Evolutionary conservation across 345 rosid species (phyloP).

Genomic region (Carallia brachiata): DNA sequence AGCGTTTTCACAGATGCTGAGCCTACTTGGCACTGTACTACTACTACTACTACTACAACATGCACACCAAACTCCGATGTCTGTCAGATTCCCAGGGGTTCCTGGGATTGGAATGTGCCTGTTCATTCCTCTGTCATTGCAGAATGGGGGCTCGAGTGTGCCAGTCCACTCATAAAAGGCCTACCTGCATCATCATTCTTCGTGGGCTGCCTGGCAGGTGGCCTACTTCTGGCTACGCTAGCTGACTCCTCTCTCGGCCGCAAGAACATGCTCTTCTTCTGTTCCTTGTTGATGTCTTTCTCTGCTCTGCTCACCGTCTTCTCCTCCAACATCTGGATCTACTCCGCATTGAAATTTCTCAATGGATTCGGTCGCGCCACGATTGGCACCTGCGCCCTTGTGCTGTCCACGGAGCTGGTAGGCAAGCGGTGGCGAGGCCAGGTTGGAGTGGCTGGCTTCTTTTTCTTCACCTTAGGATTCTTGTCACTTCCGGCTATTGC

Average conservation of each 20-base stretch:
- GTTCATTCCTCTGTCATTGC: conserved; percentile 7
- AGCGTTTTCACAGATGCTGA: conserved; percentile 20
- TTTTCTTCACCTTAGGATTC: conserved; percentile 24
- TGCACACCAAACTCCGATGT: background rate
- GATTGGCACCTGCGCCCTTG: conserved; percentile 19
- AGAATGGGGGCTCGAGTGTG: conserved; percentile 21
- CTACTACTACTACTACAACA: background rate
- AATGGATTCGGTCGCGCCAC: conserved; percentile 24
- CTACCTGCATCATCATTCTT: conserved; percentile 30
- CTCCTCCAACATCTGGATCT: conserved; percentile 20
- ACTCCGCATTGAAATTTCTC: conserved; percentile 12
- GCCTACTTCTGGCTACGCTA: conserved; percentile 10
- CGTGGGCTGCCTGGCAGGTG: conserved; percentile 21
- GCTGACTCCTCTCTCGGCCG: conserved; percentile 25
- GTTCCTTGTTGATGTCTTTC: conserved; percentile 10
- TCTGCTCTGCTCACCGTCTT: conserved; percentile 19
- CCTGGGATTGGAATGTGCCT: conserved; percentile 16
- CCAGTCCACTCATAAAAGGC: conserved; percentile 17
- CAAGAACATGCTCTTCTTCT: conserved; percentile 20
- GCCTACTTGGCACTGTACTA: conserved; percentile 24
- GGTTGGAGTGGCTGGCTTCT: conserved; percentile 9
- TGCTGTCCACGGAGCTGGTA: conserved; percentile 22
- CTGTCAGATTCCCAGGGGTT: background rate
- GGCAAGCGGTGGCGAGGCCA: conserved; percentile 21
- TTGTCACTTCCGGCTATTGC: conserved; percentile 21